A percentile compares a stretch with the other conserved stretches of the same genome.
These are phyloP conservation scores for Phytophthora capsici DNA, from an alignment of 352 stramenopile species.

Conservation along the genomic window DNA sequence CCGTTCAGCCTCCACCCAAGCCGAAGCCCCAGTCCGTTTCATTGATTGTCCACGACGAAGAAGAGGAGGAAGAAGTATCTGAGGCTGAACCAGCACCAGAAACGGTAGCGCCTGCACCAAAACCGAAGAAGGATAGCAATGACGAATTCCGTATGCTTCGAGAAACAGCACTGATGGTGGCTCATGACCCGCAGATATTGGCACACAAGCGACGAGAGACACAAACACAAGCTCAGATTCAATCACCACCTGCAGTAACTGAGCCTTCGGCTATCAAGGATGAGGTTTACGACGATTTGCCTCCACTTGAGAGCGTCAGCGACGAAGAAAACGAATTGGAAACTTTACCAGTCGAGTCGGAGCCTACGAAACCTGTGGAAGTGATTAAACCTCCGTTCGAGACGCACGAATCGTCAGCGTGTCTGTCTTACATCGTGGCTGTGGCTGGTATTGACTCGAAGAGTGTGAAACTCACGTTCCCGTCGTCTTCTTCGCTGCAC, in stretches of 20 bases:
- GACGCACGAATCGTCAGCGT: slow-evolving; percentile 50
- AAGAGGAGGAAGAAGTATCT: slow-evolving; percentile 35
- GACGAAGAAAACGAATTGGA: slow-evolving; percentile 44
- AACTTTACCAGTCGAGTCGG: slow-evolving; percentile 1
- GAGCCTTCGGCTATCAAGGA: slow-evolving; percentile 26
- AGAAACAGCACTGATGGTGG: slow-evolving; percentile 74
- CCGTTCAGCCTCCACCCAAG: slow-evolving; percentile 64
- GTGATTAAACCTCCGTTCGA: slow-evolving; percentile 40
- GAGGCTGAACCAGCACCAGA: neutral
- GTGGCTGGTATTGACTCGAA: slow-evolving; percentile 42
- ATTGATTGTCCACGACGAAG: slow-evolving; percentile 51
- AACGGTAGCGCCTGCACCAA: neutral
- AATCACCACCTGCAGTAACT: slow-evolving; percentile 9
- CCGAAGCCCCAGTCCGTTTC: slow-evolving; percentile 32
- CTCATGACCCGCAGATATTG: slow-evolving; percentile 59
- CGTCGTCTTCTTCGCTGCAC: slow-evolving; percentile 39
- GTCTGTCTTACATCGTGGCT: slow-evolving; percentile 58
- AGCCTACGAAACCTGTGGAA: neutral
- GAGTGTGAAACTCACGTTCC: slow-evolving; percentile 52
- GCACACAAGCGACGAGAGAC: slow-evolving; percentile 8
- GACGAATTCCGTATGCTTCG: slow-evolving; percentile 65
- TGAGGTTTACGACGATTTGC: slow-evolving; percentile 50
- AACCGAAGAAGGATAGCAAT: slow-evolving; percentile 31
- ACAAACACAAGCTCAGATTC: neutral
- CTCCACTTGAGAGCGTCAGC: slow-evolving; percentile 62